These are phyloP conservation scores for Ceratocystis lukuohia DNA, from an alignment of 2,329 filamentous ascomycete genomes.

Conservation along the genomic window DNA sequence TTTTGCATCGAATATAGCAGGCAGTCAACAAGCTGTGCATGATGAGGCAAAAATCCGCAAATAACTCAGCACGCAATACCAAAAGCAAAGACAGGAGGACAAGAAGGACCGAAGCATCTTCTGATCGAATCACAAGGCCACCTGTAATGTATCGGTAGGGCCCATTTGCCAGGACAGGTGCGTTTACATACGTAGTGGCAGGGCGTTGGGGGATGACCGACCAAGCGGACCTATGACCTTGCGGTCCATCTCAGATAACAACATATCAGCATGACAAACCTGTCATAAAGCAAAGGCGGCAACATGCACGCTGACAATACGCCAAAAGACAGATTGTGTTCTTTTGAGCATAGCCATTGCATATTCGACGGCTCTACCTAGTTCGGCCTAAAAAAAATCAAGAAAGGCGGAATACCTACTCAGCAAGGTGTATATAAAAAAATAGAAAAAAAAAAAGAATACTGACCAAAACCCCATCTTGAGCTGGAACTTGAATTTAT, in stretches of 20 bases:
- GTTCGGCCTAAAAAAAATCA: too few relatives aligned
- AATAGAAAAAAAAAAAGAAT: too few relatives aligned
- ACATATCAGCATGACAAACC: too few relatives aligned
- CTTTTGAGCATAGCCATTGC: too few relatives aligned
- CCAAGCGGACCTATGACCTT: background rate
- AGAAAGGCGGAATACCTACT: too few relatives aligned
- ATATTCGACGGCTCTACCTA: too few relatives aligned
- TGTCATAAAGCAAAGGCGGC: too few relatives aligned
- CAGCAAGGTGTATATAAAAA: too few relatives aligned
- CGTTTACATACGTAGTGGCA: background rate
- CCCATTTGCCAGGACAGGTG: background rate
- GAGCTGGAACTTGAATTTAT: too few relatives aligned
- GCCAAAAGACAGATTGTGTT: too few relatives aligned
- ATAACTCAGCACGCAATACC: background rate
- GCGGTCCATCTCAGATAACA: background rate
- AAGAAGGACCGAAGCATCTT: background rate
- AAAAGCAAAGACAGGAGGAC: background rate
- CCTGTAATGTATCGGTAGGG: background rate
- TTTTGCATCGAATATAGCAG: background rate
- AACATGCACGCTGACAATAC: too few relatives aligned
- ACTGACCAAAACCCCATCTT: too few relatives aligned
- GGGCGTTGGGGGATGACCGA: background rate
- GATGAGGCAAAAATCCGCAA: background rate
- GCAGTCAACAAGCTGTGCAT: background rate
- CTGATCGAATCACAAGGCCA: background rate